Percentiles rank a stretch among this genome's conserved stretches.
Evolutionary conservation across 2,329 filamentous ascomycete genomes (phyloP).

Genomic region (Malbranchea zuffiana): DNA sequence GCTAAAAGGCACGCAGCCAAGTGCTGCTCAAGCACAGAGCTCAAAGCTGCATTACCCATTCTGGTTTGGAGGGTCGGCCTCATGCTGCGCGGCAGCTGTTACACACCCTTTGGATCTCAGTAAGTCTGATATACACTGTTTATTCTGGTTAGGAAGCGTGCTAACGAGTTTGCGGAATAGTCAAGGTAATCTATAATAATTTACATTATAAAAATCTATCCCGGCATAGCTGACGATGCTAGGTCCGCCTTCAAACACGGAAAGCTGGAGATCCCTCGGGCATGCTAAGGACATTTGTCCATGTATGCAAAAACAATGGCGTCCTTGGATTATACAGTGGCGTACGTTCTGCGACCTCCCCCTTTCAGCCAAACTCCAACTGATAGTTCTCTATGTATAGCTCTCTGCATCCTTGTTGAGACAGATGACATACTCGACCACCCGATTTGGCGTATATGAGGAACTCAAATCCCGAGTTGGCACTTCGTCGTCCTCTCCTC

Average conservation of each 20-base stretch:
- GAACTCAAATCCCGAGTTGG: conserved; percentile 67
- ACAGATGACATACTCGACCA: conserved; percentile 91
- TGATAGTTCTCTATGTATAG: conserved; percentile 24
- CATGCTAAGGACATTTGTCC: conserved; percentile 75
- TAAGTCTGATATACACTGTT: conserved; percentile 36
- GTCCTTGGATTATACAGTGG: conserved; percentile 76
- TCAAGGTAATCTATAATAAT: conserved; percentile 40
- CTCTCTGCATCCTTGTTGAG: conserved; percentile 86
- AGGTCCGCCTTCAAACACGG: conserved; percentile 85
- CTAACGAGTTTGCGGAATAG: conserved; percentile 29
- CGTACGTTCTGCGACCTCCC: conserved; percentile 35
- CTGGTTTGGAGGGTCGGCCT: conserved; percentile 95
- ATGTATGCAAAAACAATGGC: conserved; percentile 68
- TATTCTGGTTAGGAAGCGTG: conserved; percentile 3
- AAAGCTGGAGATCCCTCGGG: conserved; percentile 61
- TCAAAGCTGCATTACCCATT: conserved; percentile 55
- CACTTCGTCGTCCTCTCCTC: conserved; percentile 38
- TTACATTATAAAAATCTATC: not conserved
- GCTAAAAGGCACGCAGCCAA: conserved; percentile 3
- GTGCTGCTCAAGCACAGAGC: conserved; percentile 6
- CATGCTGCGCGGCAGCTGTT: conserved; percentile 78
- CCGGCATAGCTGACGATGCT: conserved; percentile 9
- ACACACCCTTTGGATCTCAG: conserved; percentile 89
- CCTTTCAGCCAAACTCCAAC: not conserved
- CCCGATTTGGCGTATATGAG: conserved; percentile 93